Conservation (phyloP, 306 rosid species). For the Trichosanthes cucumerina region DNA sequence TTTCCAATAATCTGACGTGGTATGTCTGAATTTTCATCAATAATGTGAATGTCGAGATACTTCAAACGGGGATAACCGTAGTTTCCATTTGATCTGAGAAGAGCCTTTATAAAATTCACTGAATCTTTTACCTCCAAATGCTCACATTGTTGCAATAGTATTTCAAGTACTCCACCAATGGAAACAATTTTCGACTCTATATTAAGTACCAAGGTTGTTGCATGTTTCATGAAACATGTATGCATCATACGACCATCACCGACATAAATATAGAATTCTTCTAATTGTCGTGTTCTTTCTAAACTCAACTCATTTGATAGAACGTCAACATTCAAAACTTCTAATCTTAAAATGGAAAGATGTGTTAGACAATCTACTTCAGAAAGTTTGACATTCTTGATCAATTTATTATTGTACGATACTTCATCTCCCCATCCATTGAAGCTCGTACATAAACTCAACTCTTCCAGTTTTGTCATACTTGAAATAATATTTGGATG, state of each 20-base stretch:
- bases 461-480: slow-evolving; percentile 7
- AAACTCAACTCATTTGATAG: background rate
- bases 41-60: background rate
- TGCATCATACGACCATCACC: too few relatives aligned
- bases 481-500: background rate
- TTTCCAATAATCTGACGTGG: background rate
- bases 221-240: too few relatives aligned
- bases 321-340: too few relatives aligned
- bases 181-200: background rate
- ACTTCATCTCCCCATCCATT: background rate
- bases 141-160: background rate
- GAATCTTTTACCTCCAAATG: background rate
- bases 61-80: background rate
- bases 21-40: background rate
- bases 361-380: background rate
- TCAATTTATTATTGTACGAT: background rate
- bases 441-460: background rate
- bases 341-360: background rate
- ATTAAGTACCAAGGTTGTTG: background rate
- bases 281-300: background rate
- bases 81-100: background rate
- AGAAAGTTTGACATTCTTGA: background rate
- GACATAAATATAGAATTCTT: background rate
- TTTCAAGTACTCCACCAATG: background rate
- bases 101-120: background rate